A percentile compares a stretch with the other conserved stretches of the same genome.
Evolutionary conservation across 2,329 filamentous ascomycete genomes (phyloP).

Genomic region (Tolypocladium pustulatum): DNA sequence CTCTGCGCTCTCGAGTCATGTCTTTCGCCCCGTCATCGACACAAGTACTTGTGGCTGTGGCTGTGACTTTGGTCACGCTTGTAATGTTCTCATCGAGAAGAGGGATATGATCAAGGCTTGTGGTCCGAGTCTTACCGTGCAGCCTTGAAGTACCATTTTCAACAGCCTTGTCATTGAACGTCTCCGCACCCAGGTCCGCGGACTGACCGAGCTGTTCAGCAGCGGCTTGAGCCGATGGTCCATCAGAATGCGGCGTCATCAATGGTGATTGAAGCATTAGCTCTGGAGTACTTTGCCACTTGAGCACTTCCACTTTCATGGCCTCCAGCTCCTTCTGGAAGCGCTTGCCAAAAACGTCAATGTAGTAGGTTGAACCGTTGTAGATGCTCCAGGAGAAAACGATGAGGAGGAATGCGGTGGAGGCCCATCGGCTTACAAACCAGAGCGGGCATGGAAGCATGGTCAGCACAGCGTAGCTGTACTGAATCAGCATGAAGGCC

Average conservation of each 20-base stretch:
- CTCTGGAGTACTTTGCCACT: constrained; percentile 64
- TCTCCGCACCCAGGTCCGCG: constrained; percentile 6
- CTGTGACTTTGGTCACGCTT: constrained; percentile 10
- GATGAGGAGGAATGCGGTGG: constrained; percentile 61
- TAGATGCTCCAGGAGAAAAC: constrained; percentile 96
- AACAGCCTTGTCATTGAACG: not conserved
- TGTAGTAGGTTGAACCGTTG: constrained; percentile 96
- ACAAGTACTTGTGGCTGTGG: constrained; percentile 24
- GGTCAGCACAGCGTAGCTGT: constrained; percentile 77
- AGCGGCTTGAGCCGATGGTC: constrained; percentile 3
- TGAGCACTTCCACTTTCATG: constrained; percentile 77
- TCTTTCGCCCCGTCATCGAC: constrained; percentile 34
- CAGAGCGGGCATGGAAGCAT: constrained; percentile 93
- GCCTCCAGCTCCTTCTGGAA: constrained; percentile 95
- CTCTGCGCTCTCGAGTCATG: constrained; percentile 36
- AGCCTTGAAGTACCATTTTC: constrained; percentile 7
- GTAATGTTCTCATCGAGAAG: constrained; percentile 36
- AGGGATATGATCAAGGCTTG: constrained; percentile 44
- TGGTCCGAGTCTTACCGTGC: constrained; percentile 10
- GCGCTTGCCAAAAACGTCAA: constrained; percentile 91
- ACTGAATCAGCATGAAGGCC: constrained; percentile 95
- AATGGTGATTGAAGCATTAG: constrained; percentile 24
- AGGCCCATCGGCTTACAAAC: constrained; percentile 83
- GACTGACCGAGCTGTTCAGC: constrained; percentile 7
- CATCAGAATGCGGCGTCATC: constrained; percentile 19